A percentile compares a stretch with the other conserved stretches of the same genome.
phyloP scores from a whole-genome alignment of 805 yeast species.

The Saccharomycopsis fermentans region DNA sequence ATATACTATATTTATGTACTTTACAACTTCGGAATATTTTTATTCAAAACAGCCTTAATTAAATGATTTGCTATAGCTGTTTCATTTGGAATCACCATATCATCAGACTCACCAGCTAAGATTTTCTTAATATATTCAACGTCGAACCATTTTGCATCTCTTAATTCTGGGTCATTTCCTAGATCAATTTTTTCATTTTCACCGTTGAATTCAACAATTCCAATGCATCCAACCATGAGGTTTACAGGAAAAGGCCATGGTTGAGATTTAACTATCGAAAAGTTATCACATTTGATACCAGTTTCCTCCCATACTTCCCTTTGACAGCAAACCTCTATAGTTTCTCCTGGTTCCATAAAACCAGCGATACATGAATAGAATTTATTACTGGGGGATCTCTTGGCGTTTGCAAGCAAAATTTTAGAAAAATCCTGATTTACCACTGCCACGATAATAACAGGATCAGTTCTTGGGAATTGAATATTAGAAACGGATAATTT shows the following conservation, averaged over 20 bases:
- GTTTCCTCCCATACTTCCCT: conserved; percentile 96
- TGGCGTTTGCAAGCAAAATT: conserved; percentile 61
- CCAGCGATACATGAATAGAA: conserved; percentile 90
- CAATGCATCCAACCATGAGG: conserved; percentile 89
- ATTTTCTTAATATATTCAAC: conserved; percentile 39
- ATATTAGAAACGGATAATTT: conserved; percentile 53
- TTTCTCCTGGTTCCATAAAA: conserved; percentile 91
- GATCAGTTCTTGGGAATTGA: conserved; percentile 87
- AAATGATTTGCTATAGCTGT: conserved; percentile 25
- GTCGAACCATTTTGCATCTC: conserved; percentile 81
- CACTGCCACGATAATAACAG: conserved; percentile 76
- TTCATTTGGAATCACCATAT: conserved; percentile 23
- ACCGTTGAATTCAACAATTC: conserved; percentile 61
- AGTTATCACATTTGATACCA: conserved; percentile 55
- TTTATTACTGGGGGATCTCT: conserved; percentile 41
- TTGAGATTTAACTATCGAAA: conserved; percentile 62
- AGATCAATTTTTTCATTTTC: conserved; percentile 53
- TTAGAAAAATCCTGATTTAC: conserved; percentile 49
- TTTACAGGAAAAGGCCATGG: conserved; percentile 98
- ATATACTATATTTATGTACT: not conserved
- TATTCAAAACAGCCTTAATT: conserved; percentile 16
- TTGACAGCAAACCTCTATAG: conserved; percentile 76
- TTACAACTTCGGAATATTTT: conserved; percentile 7
- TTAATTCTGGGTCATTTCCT: conserved; percentile 77
- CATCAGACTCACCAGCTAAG: conserved; percentile 19